Evolutionary conservation across 2,329 filamentous ascomycete species (phyloP).

Genomic region (Mollisia scopiformis): DNA sequence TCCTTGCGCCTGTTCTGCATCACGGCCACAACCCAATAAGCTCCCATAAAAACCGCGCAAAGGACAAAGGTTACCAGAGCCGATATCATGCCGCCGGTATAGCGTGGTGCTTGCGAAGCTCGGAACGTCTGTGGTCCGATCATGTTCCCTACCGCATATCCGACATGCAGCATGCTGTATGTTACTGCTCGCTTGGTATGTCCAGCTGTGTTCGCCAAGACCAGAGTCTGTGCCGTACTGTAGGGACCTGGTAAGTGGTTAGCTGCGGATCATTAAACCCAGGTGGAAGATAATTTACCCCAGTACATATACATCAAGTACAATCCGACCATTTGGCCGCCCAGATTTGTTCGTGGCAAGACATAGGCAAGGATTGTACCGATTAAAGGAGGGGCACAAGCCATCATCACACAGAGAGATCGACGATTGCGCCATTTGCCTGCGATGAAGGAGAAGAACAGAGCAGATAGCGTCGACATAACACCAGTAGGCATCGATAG

Average conservation of each 20-base stretch:
- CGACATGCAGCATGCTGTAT: slow-evolving; percentile 65
- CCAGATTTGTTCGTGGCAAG: slow-evolving; percentile 38
- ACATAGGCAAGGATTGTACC: slow-evolving; percentile 37
- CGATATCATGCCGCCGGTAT: slow-evolving; percentile 38
- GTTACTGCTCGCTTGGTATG: slow-evolving; percentile 66
- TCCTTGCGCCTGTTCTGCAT: not conserved
- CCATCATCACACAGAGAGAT: slow-evolving; percentile 36
- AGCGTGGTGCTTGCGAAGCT: slow-evolving; percentile 56
- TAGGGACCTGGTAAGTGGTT: not conserved
- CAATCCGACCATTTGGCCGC: slow-evolving; percentile 43
- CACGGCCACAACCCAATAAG: slow-evolving; percentile 20
- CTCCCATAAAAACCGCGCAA: slow-evolving; percentile 1
- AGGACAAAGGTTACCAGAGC: slow-evolving; percentile 1
- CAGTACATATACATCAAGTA: slow-evolving; percentile 40
- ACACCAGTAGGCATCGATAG: slow-evolving; percentile 65
- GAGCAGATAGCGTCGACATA: slow-evolving; percentile 36
- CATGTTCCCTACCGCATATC: slow-evolving; percentile 63
- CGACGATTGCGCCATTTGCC: slow-evolving; percentile 36
- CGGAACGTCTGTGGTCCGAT: slow-evolving; percentile 66
- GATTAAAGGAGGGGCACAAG: slow-evolving; percentile 36
- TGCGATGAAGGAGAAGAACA: slow-evolving; percentile 25
- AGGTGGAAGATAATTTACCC: slow-evolving; percentile 6
- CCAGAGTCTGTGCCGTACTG: not conserved
- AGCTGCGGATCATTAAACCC: not conserved
- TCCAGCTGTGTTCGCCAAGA: slow-evolving; percentile 63